phyloP scores from a whole-genome alignment of 495 filamentous ascomycete genomes.

The Tirmania nivea region DNA sequence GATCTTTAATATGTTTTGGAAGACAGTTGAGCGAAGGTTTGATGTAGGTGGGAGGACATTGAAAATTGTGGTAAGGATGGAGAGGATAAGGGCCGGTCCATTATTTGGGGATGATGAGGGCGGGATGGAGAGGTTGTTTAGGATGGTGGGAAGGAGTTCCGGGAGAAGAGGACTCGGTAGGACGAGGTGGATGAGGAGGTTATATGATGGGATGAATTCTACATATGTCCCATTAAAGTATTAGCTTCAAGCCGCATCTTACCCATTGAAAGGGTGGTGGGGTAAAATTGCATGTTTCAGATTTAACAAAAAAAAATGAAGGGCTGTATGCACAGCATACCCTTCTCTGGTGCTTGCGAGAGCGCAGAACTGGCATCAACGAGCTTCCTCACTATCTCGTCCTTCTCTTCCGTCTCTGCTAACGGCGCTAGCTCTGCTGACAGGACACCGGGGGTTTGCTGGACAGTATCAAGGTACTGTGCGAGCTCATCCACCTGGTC shows the following conservation, averaged over 20 bases:
- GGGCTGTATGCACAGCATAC: constrained; percentile 21
- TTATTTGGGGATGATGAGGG: constrained; percentile 66
- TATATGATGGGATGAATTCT: constrained; percentile 88
- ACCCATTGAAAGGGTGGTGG: neutral
- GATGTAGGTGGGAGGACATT: constrained; percentile 63
- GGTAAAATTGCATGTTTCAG: neutral
- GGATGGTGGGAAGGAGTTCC: constrained; percentile 68
- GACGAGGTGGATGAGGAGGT: constrained; percentile 82
- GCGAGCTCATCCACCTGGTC: neutral
- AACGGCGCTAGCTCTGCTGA: constrained; percentile 26
- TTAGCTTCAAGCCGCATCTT: neutral
- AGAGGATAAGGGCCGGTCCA: constrained; percentile 63
- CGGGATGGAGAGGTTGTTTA: constrained; percentile 66
- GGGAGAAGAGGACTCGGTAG: constrained; percentile 60
- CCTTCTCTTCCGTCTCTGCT: constrained; percentile 49
- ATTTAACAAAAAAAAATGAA: neutral
- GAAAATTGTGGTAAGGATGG: constrained; percentile 84
- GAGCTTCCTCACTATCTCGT: constrained; percentile 74
- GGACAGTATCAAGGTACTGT: neutral
- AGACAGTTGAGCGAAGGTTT: constrained; percentile 67
- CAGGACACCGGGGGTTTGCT: neutral
- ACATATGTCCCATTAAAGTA: constrained; percentile 1
- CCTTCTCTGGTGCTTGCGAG: constrained; percentile 73
- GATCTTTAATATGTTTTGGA: constrained; percentile 61
- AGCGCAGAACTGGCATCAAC: constrained; percentile 49